phyloP scores from a whole-genome alignment of 225 moss, liverwort and hornwort genomes.

The Pleurozium schreberi region DNA sequence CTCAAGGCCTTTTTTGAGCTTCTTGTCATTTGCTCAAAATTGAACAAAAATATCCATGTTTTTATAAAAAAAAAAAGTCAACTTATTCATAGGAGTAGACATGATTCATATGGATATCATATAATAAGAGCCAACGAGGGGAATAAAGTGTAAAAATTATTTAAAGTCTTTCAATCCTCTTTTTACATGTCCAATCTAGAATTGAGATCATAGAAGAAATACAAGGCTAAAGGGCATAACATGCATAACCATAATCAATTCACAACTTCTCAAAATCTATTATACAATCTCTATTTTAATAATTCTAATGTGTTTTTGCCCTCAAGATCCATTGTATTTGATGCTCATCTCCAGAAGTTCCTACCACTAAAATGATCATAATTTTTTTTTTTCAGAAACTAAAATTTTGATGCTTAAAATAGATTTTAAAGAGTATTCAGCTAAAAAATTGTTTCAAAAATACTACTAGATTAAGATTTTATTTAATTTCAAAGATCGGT shows the following conservation, averaged over 20 bases:
- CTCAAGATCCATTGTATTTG: background rate
- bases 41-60: background rate
- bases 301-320: background rate
- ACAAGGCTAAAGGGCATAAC: rapidly evolving
- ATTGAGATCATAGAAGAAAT: background rate
- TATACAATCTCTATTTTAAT: background rate
- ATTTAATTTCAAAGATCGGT: background rate
- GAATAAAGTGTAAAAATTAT: rapidly evolving
- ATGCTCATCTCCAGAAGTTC: rapidly evolving
- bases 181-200: background rate
- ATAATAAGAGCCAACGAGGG: no score
- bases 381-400: background rate
- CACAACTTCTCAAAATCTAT: background rate
- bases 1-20: background rate
- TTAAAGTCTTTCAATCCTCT: background rate
- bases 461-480: no score
- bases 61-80: no score
- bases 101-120: no score
- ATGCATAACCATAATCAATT: background rate
- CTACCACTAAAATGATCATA: no score
- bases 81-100: no score
- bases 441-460: background rate
- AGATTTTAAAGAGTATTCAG: background rate
- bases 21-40: background rate
- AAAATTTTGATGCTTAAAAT: background rate